Conservation (phyloP, 2,329 filamentous ascomycete genomes). For the Alternaria triticina region DNA sequence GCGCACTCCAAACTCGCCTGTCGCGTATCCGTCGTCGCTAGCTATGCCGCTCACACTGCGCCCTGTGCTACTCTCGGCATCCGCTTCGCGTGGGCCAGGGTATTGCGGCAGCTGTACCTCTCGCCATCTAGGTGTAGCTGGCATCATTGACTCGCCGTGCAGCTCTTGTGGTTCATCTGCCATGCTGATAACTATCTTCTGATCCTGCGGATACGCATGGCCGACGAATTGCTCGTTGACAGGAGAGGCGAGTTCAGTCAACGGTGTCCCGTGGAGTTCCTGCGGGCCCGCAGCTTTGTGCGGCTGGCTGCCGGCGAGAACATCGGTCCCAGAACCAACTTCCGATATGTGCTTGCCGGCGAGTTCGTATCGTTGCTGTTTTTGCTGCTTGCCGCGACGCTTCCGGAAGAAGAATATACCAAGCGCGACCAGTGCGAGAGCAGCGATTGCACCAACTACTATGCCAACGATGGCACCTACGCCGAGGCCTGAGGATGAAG, state of each 20-base stretch:
- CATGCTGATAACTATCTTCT: slow-evolving; percentile 28
- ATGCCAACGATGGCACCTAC: slow-evolving; percentile 44
- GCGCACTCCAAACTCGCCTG: slow-evolving; percentile 6
- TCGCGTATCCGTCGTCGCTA: slow-evolving; percentile 30
- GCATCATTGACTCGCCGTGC: slow-evolving; percentile 25
- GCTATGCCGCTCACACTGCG: slow-evolving; percentile 29
- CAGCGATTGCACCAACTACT: slow-evolving; percentile 28
- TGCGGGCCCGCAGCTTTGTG: slow-evolving; percentile 26
- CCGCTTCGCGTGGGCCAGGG: slow-evolving; percentile 26
- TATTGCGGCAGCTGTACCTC: slow-evolving; percentile 25
- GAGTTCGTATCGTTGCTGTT: slow-evolving; percentile 27
- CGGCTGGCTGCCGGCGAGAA: slow-evolving; percentile 1
- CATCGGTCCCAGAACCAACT: slow-evolving; percentile 13
- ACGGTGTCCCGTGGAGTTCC: slow-evolving; percentile 34
- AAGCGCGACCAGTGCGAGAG: slow-evolving; percentile 27
- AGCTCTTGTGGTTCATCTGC: slow-evolving; percentile 35
- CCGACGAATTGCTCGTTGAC: slow-evolving; percentile 3
- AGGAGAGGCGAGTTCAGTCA: slow-evolving; percentile 32
- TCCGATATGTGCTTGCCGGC: slow-evolving; percentile 28
- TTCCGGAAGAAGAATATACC: slow-evolving; percentile 31
- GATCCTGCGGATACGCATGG: slow-evolving; percentile 21
- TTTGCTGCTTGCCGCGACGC: slow-evolving; percentile 14
- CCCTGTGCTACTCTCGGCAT: slow-evolving; percentile 22
- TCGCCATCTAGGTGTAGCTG: slow-evolving; percentile 29
- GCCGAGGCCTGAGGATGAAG: slow-evolving; percentile 20